Base-by-base conservation (phyloP, 306 rosid genomes). In the Gynostemma pentaphyllum region DNA sequence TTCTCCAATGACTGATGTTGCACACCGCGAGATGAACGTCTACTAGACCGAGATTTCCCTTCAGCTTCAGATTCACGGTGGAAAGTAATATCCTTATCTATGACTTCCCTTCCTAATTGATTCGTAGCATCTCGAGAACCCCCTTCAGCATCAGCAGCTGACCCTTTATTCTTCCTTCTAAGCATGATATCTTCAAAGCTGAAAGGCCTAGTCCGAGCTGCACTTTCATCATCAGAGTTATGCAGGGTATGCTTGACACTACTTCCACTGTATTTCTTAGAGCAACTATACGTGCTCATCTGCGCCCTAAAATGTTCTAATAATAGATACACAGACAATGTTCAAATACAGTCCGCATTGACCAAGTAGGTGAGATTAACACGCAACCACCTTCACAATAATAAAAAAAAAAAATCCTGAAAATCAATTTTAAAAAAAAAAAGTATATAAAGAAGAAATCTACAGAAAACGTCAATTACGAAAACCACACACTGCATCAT, bases 131-230 rank as follows among this genome's bases (percentile, higher is more conserved):
- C 81, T 51, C 51, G 56, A n/a, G 62, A 64, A 30, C 70, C 79
- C 63, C 63, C 78, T 64, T 78, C 41, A 32, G 60, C 82, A 66
- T 73, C 68, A 71, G 76, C 94, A 68, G 71, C 67, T 30, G 74
- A 69, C 62, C 76, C 80, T 69, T 76, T 88, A 64, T 71, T 74
- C 70, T 63, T 79, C 66, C 99, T 84, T 78, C 86, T 78, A 70
- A 56, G 70, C 95, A 92, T 81, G 68, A 86, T 88, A 74, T 92
- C 94, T 64, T 86, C 89, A 55, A 77, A 74, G 79, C 90, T 84
- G 56, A 82, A 67, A 29, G 99, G 94, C 86, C 99, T 82, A 50
- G 99, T 92, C 56, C 90, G 84, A 70, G 99, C 96, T 27, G 99
- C 85, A 81, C 82, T 84, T 59, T 74, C 94, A 66, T 84, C 88